Percentiles rank a stretch among this genome's conserved stretches.
Evolutionary conservation across 2,329 filamentous ascomycete species (phyloP).

Genomic region (Tolypocladium ovalisporum): DNA sequence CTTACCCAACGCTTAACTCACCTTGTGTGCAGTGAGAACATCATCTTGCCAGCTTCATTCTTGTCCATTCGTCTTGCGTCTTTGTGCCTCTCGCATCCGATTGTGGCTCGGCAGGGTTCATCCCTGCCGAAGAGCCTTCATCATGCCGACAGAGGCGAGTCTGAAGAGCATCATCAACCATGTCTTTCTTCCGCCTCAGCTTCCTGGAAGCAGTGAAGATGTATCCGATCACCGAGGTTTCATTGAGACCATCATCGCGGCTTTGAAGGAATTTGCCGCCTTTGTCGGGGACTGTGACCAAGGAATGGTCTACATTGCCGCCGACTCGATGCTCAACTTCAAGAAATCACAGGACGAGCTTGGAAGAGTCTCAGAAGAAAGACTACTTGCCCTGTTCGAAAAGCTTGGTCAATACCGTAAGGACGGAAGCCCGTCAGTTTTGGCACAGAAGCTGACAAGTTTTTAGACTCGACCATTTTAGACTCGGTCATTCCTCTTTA

Average conservation of each 20-base stretch:
- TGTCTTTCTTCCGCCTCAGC: slow-evolving; percentile 2
- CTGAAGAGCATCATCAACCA: slow-evolving; percentile 1
- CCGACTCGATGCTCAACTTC: background rate
- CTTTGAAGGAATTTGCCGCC: background rate
- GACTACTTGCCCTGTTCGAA: background rate
- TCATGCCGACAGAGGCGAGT: background rate
- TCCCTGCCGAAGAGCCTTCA: background rate
- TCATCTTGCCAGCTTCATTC: too few species aligned
- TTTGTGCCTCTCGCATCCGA: background rate
- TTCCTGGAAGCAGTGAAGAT: background rate
- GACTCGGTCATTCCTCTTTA: background rate
- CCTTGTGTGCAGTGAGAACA: too few species aligned
- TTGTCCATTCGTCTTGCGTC: background rate
- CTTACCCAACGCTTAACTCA: too few species aligned
- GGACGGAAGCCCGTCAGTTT: background rate
- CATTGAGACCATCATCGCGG: background rate
- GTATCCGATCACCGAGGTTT: background rate
- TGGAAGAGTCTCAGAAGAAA: background rate
- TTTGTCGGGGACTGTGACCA: background rate
- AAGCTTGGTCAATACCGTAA: background rate
- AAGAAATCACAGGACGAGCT: background rate
- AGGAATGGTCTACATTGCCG: background rate
- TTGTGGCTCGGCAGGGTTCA: background rate
- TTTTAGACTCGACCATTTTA: too few species aligned
- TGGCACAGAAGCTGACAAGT: background rate